A percentile compares a stretch with the other conserved stretches of the same genome.
Conservation (phyloP, 2,329 filamentous ascomycete genomes). For the Thielaviopsis musarum region DNA sequence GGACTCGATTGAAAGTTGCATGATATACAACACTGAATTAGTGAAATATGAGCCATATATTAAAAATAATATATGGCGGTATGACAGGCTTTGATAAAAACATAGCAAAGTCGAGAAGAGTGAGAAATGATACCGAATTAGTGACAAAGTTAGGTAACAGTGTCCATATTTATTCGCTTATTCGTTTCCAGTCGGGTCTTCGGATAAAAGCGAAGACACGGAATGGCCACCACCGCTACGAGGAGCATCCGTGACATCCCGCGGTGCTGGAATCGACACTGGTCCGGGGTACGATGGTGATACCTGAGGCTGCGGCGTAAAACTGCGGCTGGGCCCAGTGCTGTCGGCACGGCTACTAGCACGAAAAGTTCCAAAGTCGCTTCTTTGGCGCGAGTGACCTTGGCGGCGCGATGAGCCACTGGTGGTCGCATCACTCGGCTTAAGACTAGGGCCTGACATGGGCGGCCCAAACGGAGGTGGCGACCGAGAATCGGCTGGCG, state of each 20-base stretch:
- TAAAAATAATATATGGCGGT: no score
- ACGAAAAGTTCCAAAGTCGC: slow-evolving; percentile 26
- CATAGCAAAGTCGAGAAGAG: no score
- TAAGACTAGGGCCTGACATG: neutral
- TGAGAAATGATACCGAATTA: no score
- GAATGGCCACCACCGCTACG: slow-evolving; percentile 19
- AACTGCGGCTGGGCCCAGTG: neutral
- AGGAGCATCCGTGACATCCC: slow-evolving; percentile 3
- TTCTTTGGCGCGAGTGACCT: slow-evolving; percentile 47
- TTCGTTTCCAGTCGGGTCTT: slow-evolving; percentile 19
- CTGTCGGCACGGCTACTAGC: neutral
- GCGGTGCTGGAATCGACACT: neutral
- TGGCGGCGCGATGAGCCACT: slow-evolving; percentile 36
- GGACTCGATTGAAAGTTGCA: no score
- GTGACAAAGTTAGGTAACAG: neutral
- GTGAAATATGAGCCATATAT: no score
- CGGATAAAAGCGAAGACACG: slow-evolving; percentile 28
- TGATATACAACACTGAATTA: no score
- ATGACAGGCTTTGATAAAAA: no score
- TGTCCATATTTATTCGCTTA: neutral
- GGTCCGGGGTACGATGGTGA: neutral
- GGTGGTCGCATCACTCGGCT: slow-evolving; percentile 18
- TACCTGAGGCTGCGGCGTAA: slow-evolving; percentile 1
- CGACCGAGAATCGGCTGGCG: slow-evolving; percentile 25
- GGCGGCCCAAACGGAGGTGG: slow-evolving; percentile 6